Conservation (phyloP, 2,329 filamentous ascomycete species). For the Botryotinia convoluta region DNA sequence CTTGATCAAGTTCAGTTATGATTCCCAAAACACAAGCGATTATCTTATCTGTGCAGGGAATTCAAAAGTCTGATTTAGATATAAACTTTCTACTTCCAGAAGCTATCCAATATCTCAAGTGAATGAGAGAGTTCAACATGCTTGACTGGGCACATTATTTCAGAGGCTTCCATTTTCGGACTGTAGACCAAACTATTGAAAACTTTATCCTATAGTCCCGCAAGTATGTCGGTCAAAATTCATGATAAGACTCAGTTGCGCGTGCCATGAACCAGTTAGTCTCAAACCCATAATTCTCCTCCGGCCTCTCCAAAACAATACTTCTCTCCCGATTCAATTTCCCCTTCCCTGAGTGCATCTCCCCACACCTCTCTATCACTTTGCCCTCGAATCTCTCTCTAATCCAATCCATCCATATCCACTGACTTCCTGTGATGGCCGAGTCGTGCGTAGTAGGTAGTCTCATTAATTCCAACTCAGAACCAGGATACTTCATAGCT, state of each 20-base stretch:
- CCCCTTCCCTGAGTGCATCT: background rate
- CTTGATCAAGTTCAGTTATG: background rate
- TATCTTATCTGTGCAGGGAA: background rate
- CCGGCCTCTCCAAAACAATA: background rate
- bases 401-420: background rate
- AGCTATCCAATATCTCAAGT: background rate
- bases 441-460: background rate
- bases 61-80: background rate
- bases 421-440: background rate
- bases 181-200: background rate
- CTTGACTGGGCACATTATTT: background rate
- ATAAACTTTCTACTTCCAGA: background rate
- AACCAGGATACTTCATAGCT: background rate
- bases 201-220: background rate
- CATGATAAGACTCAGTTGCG: background rate
- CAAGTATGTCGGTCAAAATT: background rate
- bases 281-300: no score
- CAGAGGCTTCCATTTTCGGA: background rate
- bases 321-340: background rate
- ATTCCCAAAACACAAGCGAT: background rate
- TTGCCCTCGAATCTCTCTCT: background rate
- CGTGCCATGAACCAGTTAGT: background rate
- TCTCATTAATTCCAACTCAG: background rate
- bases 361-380: background rate
- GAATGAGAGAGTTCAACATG: background rate